These are phyloP conservation scores for Penicillium ochrochloron DNA, from an alignment of 495 filamentous ascomycete species.

Conservation along the genomic window DNA sequence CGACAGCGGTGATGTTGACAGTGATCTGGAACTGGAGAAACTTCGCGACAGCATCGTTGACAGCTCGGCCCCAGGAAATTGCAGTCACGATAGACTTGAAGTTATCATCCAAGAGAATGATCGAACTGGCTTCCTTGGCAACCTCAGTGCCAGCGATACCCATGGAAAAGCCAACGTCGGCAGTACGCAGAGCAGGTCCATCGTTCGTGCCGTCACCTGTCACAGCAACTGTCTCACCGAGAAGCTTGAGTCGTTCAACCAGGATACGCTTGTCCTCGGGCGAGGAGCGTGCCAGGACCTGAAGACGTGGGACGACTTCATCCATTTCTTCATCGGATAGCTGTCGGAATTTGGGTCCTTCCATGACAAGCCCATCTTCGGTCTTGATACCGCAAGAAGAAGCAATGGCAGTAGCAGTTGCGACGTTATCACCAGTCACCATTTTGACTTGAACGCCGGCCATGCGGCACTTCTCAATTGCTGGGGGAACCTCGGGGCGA, in stretches of 20 bases:
- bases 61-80: constrained; percentile 86
- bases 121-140: constrained; percentile 91
- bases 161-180: constrained; percentile 93
- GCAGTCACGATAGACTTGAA: constrained; percentile 88
- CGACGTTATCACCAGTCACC: constrained; percentile 86
- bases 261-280: constrained; percentile 88
- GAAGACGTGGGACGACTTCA: constrained; percentile 71
- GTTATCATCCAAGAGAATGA: constrained; percentile 92
- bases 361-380: constrained; percentile 73
- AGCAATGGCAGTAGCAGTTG: constrained; percentile 83
- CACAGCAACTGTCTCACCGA: constrained; percentile 81
- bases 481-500: constrained; percentile 72
- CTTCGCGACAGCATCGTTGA: constrained; percentile 89
- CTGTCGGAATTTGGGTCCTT: constrained; percentile 82
- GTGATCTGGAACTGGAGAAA: constrained; percentile 93
- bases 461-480: constrained; percentile 72
- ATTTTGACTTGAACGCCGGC: constrained; percentile 87
- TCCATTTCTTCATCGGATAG: constrained; percentile 73
- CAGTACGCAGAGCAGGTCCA: constrained; percentile 81
- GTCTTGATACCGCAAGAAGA: constrained; percentile 83
- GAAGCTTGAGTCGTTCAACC: constrained; percentile 71
- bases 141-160: constrained; percentile 89
- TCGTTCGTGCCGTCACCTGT: constrained; percentile 93
- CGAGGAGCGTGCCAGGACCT: constrained; percentile 84
- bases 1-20: constrained; percentile 86